Evolutionary conservation across 164 flowering plant species (phyloP).

Genomic region (Nelumbo lutea): DNA sequence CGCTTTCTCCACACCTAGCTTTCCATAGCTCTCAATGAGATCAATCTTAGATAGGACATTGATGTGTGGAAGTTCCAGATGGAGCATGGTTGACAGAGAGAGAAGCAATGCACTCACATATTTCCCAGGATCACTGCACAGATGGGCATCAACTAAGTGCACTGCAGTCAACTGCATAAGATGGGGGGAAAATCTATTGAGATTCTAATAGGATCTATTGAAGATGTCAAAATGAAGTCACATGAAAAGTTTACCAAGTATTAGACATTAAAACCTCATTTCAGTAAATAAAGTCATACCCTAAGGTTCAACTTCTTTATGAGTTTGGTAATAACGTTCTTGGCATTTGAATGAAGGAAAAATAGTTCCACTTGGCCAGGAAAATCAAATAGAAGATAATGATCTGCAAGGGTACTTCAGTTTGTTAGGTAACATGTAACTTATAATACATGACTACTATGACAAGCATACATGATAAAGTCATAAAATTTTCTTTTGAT

Average conservation of each 20-base stretch:
- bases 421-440: neutral
- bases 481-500: no score
- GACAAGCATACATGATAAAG: no score
- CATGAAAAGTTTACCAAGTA: neutral
- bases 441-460: no score
- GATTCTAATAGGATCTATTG: neutral
- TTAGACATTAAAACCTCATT: neutral
- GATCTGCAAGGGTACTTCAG: conserved; percentile 52
- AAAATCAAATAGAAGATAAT: conserved; percentile 91
- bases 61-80: conserved; percentile 89
- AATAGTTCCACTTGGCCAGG: conserved; percentile 97
- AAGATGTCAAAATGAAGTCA: conserved; percentile 1
- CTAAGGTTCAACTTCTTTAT: conserved; percentile 72
- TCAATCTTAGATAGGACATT: conserved; percentile 96
- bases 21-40: conserved; percentile 89
- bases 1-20: conserved; percentile 45
- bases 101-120: conserved; percentile 92
- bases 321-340: conserved; percentile 65
- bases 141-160: conserved; percentile 92
- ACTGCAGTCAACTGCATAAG: conserved; percentile 77
- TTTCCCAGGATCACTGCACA: conserved; percentile 92
- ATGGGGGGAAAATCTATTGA: conserved; percentile 6
- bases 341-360: conserved; percentile 86
- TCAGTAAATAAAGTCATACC: conserved; percentile 39
- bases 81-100: conserved; percentile 86